These are phyloP conservation scores for Ophiostoma pallidulum DNA, from an alignment of 2,329 filamentous ascomycete species.

Conservation along the genomic window DNA sequence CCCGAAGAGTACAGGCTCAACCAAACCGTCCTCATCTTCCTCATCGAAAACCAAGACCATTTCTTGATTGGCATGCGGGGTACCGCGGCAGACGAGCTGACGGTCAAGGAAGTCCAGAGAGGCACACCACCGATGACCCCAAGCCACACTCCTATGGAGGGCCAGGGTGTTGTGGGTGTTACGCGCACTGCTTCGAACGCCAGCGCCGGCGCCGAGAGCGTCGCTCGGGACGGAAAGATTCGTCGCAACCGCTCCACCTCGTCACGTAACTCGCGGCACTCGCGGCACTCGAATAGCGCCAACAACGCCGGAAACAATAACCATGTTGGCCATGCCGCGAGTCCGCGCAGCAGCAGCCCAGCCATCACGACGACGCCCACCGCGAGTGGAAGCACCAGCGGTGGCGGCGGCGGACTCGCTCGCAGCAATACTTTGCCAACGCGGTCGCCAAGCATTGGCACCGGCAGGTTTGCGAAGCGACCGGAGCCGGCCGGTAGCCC, in stretches of 20 bases:
- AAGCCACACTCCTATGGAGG: slow-evolving; percentile 34
- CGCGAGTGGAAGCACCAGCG: slow-evolving; percentile 21
- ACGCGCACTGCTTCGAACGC: slow-evolving; percentile 76
- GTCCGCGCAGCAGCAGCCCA: slow-evolving; percentile 58
- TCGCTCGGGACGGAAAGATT: slow-evolving; percentile 69
- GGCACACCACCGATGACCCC: slow-evolving; percentile 49
- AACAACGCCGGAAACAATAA: slow-evolving; percentile 7
- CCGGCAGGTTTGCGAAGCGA: slow-evolving; percentile 51
- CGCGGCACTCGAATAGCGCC: slow-evolving; percentile 57
- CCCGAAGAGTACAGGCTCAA: slow-evolving; percentile 90
- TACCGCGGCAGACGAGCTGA: slow-evolving; percentile 87
- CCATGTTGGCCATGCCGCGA: slow-evolving; percentile 49
- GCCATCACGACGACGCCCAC: slow-evolving; percentile 46
- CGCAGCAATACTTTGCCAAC: slow-evolving; percentile 89
- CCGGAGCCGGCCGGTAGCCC: slow-evolving; percentile 24
- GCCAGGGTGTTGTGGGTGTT: slow-evolving; percentile 43
- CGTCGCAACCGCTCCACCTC: slow-evolving; percentile 87
- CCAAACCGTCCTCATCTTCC: slow-evolving; percentile 92
- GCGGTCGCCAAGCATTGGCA: slow-evolving; percentile 63
- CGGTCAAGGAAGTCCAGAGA: slow-evolving; percentile 55
- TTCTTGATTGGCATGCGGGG: slow-evolving; percentile 98
- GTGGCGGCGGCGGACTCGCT: slow-evolving; percentile 34
- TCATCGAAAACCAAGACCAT: slow-evolving; percentile 97
- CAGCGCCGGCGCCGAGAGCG: slow-evolving; percentile 79
- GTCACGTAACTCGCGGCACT: slow-evolving; percentile 73